Percentiles rank a stretch among this genome's conserved stretches.
These are phyloP conservation scores for Sanghuangporus baumii DNA, from an alignment of 1,284 basidiomycete species.

Conservation along the genomic window DNA sequence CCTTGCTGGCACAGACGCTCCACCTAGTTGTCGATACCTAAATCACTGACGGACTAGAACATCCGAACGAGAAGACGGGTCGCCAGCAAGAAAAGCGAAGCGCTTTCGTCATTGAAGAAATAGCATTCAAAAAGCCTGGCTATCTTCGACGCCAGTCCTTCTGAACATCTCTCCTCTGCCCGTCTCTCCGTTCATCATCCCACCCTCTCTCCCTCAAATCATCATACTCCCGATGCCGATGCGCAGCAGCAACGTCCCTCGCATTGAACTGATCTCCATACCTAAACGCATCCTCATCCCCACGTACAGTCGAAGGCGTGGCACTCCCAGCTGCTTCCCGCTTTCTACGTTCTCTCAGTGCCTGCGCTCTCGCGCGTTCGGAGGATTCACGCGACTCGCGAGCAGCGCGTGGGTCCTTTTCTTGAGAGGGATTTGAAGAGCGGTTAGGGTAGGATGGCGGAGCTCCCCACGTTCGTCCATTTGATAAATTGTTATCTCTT, in stretches of 20 bases:
- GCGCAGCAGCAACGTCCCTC: constrained; percentile 65
- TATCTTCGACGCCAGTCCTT: neutral
- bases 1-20: no score
- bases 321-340: constrained; percentile 55
- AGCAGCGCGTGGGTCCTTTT: constrained; percentile 36
- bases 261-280: constrained; percentile 71
- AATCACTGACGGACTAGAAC: no score
- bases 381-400: constrained; percentile 64
- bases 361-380: constrained; percentile 66
- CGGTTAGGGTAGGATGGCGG: constrained; percentile 23
- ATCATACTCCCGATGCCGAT: constrained; percentile 27
- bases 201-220: neutral
- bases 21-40: no score
- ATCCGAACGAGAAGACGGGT: no score
- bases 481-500: constrained; percentile 11
- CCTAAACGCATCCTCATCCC: constrained; percentile 37
- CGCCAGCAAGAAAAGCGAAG: no score
- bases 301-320: constrained; percentile 64
- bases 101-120: no score
- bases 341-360: constrained; percentile 58
- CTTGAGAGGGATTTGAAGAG: constrained; percentile 20
- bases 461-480: constrained; percentile 20
- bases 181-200: neutral
- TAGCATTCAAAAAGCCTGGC: no score
- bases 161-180: neutral